Percentiles rank a stretch among this genome's conserved stretches.
Conservation (phyloP, 805 yeast species). For the Candida awuae region DNA sequence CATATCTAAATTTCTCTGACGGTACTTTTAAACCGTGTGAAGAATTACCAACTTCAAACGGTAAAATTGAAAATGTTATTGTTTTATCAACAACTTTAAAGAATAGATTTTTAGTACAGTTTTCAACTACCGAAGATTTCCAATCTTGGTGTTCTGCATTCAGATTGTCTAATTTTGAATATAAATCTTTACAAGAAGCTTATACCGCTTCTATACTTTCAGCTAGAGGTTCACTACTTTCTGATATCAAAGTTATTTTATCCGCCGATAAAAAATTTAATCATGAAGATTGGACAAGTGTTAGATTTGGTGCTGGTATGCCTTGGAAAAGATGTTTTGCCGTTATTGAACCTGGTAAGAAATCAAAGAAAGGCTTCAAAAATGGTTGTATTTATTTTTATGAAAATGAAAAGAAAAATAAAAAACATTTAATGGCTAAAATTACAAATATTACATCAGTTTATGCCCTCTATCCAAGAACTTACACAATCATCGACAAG, state of each 20-base stretch:
- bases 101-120: conserved; percentile 79
- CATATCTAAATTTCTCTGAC: conserved; percentile 85
- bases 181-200: conserved; percentile 81
- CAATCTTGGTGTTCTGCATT: conserved; percentile 78
- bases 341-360: conserved; percentile 65
- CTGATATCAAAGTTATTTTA: conserved; percentile 78
- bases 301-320: conserved; percentile 94
- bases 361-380: conserved; percentile 38
- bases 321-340: conserved; percentile 96
- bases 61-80: conserved; percentile 66
- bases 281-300: conserved; percentile 92
- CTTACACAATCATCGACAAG: conserved; percentile 70
- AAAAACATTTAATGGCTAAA: conserved; percentile 75
- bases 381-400: conserved; percentile 72
- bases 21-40: conserved; percentile 72
- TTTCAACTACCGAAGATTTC: conserved; percentile 54
- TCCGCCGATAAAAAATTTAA: conserved; percentile 70
- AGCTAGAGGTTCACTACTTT: conserved; percentile 80
- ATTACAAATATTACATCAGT: conserved; percentile 62
- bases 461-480: conserved; percentile 89
- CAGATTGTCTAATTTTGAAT: conserved; percentile 73
- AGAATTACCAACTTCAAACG: conserved; percentile 53
- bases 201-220: conserved; percentile 91
- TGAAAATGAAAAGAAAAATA: conserved; percentile 67
- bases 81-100: conserved; percentile 90